Base-by-base conservation (phyloP, 1,284 basidiomycete species). In the Cerioporus squamosus region DNA sequence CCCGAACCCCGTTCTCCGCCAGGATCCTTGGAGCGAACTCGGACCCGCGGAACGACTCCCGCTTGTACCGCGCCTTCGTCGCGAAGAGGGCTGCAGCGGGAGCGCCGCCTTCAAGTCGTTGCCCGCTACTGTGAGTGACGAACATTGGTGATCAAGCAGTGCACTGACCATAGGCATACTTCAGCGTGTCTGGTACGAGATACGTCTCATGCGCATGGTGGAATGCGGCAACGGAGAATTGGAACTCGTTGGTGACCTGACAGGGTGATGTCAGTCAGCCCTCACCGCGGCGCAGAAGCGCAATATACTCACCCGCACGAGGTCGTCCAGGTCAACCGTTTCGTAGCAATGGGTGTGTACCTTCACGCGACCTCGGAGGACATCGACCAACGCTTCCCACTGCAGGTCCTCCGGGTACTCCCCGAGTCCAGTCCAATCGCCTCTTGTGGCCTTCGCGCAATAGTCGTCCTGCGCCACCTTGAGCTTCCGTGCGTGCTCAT, bases 151-250 rank as follows among this genome's bases (percentile, higher is more conserved):
- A 43, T 20, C n/a, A 17, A 43, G 40, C 10, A n/a, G 29, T 20
- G 8, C 3, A 44, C 49, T 51, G 5, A 22, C n/a, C 74, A 51
- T 88, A 94, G 7, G 89, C 81, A 64, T 81, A 77, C 71, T 93
- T 94, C 48, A 97, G 77, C 2, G 93, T 74, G 42, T 87, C 86
- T 0, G 93, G 91, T 15, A 94, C 88, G 22, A 96, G 84, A 70
- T 93, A 96, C 0, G 94, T 86, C 70, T 94, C 92, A 62, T 88
- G 86, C 0, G 94, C 93, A 68, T 96, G 94, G 72, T 96, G 94
- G 73, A 96, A 91, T 1, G 88, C 87, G 2, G 91, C 87, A 57
- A 94, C 82, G 3, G 86, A 82, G 75, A 94, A 94, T 66, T 89
- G 78, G 81, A 95, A 97, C 73, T 90, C 88, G 62, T 88, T 86